These are phyloP conservation scores for Elsinoe batatas DNA, from an alignment of 2,329 filamentous ascomycete species.

Conservation along the genomic window DNA sequence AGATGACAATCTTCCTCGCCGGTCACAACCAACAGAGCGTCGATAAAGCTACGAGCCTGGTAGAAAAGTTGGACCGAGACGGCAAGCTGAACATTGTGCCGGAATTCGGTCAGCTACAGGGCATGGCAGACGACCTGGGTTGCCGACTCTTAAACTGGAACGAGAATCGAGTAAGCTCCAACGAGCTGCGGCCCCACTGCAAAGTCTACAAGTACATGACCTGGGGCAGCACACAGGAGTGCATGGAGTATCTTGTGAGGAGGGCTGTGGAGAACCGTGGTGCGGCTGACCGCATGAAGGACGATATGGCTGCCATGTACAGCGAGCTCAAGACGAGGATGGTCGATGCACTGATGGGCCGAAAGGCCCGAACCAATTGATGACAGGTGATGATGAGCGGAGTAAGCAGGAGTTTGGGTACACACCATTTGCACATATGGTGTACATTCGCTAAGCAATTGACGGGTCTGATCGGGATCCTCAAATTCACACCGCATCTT, in stretches of 20 bases:
- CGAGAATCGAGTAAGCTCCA: constrained; percentile 1
- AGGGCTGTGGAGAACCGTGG: constrained; percentile 22
- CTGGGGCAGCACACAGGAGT: constrained; percentile 24
- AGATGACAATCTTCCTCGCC: constrained; percentile 24
- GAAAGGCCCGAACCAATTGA: background rate
- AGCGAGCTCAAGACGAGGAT: constrained; percentile 7
- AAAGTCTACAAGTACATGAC: constrained; percentile 23
- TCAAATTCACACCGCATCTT: too few relatives aligned
- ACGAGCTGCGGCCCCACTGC: constrained; percentile 15
- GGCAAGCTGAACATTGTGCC: constrained; percentile 17
- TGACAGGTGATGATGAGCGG: too few relatives aligned
- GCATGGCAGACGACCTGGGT: constrained; percentile 24
- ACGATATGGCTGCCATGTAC: constrained; percentile 11
- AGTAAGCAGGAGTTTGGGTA: too few relatives aligned
- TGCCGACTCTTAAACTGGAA: constrained; percentile 19
- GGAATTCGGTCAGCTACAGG: constrained; percentile 23
- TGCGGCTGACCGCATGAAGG: constrained; percentile 19
- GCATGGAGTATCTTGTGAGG: constrained; percentile 23
- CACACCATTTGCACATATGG: background rate
- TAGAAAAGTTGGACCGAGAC: constrained; percentile 15
- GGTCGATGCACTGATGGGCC: background rate
- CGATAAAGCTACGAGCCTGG: constrained; percentile 16
- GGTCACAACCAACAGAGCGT: constrained; percentile 22
- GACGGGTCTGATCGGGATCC: too few relatives aligned
- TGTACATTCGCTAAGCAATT: too few relatives aligned